phyloP scores from a whole-genome alignment of 306 rosid genomes.

The Trifolium subterraneum region DNA sequence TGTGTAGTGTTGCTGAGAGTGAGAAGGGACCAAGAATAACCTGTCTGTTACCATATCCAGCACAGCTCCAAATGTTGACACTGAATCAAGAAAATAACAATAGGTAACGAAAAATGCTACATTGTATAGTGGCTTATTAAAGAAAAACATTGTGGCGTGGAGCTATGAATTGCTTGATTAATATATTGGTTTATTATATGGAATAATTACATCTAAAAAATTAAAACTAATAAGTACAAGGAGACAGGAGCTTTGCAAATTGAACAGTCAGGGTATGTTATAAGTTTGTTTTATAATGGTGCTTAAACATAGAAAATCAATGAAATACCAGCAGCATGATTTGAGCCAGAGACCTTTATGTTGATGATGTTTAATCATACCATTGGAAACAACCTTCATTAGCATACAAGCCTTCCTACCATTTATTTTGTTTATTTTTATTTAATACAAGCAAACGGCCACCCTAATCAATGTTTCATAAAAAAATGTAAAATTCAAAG shows the following conservation, averaged over 20 bases:
- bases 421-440: slow-evolving; percentile 24
- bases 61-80: slow-evolving; percentile 98
- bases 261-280: slow-evolving; percentile 22
- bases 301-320: slow-evolving; percentile 8
- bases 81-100: slow-evolving; percentile 58
- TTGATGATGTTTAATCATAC: slow-evolving; percentile 19
- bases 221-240: background rate
- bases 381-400: slow-evolving; percentile 32
- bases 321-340: slow-evolving; percentile 14
- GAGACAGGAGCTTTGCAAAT: slow-evolving; percentile 20
- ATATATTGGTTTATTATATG: slow-evolving; percentile 9
- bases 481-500: slow-evolving; percentile 27
- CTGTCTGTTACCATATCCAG: slow-evolving; percentile 99
- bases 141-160: background rate
- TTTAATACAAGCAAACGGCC: background rate
- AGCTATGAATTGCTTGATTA: slow-evolving; percentile 18
- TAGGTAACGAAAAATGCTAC: slow-evolving; percentile 15
- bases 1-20: background rate
- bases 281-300: slow-evolving; percentile 8
- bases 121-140: slow-evolving; percentile 16
- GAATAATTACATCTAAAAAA: background rate
- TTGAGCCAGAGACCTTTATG: slow-evolving; percentile 16
- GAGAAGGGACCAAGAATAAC: slow-evolving; percentile 46
- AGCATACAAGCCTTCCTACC: slow-evolving; percentile 28
- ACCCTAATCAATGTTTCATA: slow-evolving; percentile 9